These are phyloP conservation scores for Eucalyptus albens DNA, from an alignment of 345 rosid genomes.

Conservation along the genomic window DNA sequence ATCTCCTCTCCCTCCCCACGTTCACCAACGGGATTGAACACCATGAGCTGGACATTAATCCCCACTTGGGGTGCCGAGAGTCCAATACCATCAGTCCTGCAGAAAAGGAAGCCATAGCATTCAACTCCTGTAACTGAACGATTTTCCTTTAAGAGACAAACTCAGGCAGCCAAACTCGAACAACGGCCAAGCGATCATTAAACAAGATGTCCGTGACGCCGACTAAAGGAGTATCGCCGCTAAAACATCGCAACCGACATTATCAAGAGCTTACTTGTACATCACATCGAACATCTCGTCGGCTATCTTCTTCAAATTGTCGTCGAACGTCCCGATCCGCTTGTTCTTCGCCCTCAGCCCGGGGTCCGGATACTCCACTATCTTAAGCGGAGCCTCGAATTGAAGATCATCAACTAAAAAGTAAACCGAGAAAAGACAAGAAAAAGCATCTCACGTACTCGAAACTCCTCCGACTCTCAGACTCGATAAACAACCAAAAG, in stretches of 20 bases:
- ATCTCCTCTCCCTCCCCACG: constrained; percentile 78
- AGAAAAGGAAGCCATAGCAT: constrained; percentile 16
- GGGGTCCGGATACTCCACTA: constrained; percentile 90
- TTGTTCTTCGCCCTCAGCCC: constrained; percentile 63
- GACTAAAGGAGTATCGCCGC: background rate
- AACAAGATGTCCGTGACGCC: background rate
- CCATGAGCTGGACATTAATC: constrained; percentile 80
- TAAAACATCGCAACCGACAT: background rate
- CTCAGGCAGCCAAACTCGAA: too few species aligned
- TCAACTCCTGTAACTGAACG: background rate
- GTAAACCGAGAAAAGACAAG: background rate
- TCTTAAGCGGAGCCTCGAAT: constrained; percentile 61
- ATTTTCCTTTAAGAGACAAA: background rate
- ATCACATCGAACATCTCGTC: constrained; percentile 87
- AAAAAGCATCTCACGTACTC: background rate
- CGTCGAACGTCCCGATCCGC: constrained; percentile 57
- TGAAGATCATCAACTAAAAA: constrained; percentile 51
- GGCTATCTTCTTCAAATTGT: constrained; percentile 65
- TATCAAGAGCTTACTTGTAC: constrained; percentile 62
- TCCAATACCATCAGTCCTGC: constrained; percentile 92
- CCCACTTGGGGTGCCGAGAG: constrained; percentile 99
- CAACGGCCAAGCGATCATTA: background rate
- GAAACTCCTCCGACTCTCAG: background rate
- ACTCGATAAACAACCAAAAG: background rate
- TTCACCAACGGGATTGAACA: constrained; percentile 78